Conservation (phyloP, 768 basidiomycete genomes). For the Leccinum aurantiacum region DNA sequence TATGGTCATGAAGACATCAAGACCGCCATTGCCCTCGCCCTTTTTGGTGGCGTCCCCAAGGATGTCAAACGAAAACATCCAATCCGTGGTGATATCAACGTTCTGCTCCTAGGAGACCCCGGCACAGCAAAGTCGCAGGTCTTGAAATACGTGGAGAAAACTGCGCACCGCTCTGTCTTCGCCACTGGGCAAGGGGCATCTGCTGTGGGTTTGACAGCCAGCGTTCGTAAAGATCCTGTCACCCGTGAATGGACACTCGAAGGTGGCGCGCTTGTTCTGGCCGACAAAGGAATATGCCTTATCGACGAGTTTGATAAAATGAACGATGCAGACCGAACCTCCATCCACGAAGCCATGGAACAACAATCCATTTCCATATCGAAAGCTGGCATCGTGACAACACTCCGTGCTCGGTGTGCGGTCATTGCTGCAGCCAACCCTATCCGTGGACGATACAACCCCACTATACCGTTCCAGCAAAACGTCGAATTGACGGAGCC, state of each 20-base stretch:
- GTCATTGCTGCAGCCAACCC: slow-evolving; percentile 99
- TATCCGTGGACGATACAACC: slow-evolving; percentile 94
- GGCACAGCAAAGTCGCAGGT: slow-evolving; percentile 99
- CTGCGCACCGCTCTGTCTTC: slow-evolving; percentile 95
- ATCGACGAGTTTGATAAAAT: slow-evolving; percentile 99
- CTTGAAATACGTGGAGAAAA: slow-evolving; percentile 98
- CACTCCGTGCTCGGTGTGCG: slow-evolving; percentile 94
- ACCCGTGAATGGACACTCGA: slow-evolving; percentile 99
- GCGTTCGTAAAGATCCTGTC: slow-evolving; percentile 97
- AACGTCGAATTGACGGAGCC: slow-evolving; percentile 99
- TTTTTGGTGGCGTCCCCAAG: slow-evolving; percentile 93
- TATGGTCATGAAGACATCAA: slow-evolving; percentile 99
- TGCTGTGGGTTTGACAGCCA: slow-evolving; percentile 97
- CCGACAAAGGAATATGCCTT: slow-evolving; percentile 95
- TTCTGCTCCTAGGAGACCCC: slow-evolving; percentile 94
- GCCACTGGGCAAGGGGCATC: slow-evolving; percentile 98
- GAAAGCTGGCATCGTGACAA: slow-evolving; percentile 98
- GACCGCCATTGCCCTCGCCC: slow-evolving; percentile 91
- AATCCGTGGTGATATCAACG: slow-evolving; percentile 97
- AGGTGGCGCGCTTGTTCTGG: slow-evolving; percentile 96
- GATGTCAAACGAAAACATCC: slow-evolving; percentile 96
- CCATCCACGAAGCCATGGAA: slow-evolving; percentile 99
- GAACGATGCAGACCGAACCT: slow-evolving; percentile 97
- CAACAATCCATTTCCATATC: slow-evolving; percentile 99
- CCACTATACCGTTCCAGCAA: slow-evolving; percentile 96